Percentiles rank a stretch among this genome's conserved stretches.
These are phyloP conservation scores for Gnomoniopsis smithogilvyi DNA, from an alignment of 2,329 filamentous ascomycete species.

Conservation along the genomic window DNA sequence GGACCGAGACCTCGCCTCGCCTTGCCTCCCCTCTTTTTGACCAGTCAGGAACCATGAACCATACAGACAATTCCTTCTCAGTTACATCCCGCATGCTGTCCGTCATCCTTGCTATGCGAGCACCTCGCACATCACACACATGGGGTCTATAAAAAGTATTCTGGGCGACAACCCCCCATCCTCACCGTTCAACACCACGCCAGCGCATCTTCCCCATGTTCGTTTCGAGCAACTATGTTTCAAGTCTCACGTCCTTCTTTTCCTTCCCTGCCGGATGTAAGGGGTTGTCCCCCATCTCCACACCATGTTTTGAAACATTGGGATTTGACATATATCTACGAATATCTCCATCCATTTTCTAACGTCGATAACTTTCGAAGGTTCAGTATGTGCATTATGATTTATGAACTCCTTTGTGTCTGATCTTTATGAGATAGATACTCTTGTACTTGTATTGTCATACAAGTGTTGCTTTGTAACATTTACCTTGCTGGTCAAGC, in stretches of 20 bases:
- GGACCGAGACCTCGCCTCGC: neutral
- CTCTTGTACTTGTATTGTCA: neutral
- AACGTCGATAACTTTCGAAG: neutral
- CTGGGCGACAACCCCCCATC: neutral
- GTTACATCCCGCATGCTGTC: neutral
- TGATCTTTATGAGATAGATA: neutral
- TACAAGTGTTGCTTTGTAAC: neutral
- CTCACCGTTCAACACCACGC: neutral
- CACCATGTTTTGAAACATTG: conserved; percentile 4
- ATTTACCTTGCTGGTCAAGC: conserved; percentile 13
- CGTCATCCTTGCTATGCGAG: neutral
- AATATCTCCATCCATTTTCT: neutral
- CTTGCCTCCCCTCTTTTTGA: neutral
- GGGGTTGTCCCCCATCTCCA: conserved; percentile 7
- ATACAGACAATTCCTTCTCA: neutral
- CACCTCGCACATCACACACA: conserved; percentile 12
- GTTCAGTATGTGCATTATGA: neutral
- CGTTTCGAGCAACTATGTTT: conserved; percentile 23
- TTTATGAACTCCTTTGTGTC: neutral
- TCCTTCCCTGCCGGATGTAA: conserved; percentile 15
- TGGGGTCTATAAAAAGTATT: conserved; percentile 11
- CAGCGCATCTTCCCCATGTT: conserved; percentile 1
- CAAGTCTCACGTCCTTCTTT: conserved; percentile 18
- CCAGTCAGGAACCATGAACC: neutral
- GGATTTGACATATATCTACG: neutral